These are phyloP conservation scores for Fusarium citri DNA, from an alignment of 2,329 filamentous ascomycete species.

Conservation along the genomic window DNA sequence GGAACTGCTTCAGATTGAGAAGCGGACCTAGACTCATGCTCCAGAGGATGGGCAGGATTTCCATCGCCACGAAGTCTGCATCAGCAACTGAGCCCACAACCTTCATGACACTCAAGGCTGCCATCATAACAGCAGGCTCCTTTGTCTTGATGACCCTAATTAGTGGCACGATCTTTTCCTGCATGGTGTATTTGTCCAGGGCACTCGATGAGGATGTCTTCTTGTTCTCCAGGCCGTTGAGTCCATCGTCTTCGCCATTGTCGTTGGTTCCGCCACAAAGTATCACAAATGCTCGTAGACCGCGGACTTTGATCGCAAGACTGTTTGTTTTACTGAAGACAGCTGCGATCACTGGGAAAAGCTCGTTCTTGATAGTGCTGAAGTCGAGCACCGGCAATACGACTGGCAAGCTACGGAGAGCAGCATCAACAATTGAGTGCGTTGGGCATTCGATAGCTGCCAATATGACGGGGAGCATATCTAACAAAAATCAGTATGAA, in stretches of 20 bases:
- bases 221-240: slow-evolving; percentile 77
- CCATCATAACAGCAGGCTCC: slow-evolving; percentile 97
- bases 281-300: slow-evolving; percentile 88
- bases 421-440: slow-evolving; percentile 87
- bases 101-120: slow-evolving; percentile 83
- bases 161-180: slow-evolving; percentile 94
- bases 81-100: slow-evolving; percentile 87
- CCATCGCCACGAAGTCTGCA: slow-evolving; percentile 90
- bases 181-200: slow-evolving; percentile 97
- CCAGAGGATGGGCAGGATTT: slow-evolving; percentile 91
- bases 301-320: slow-evolving; percentile 92
- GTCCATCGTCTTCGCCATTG: slow-evolving; percentile 70
- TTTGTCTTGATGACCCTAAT: slow-evolving; percentile 96
- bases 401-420: slow-evolving; percentile 79
- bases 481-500: slow-evolving; percentile 55
- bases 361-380: slow-evolving; percentile 94
- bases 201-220: slow-evolving; percentile 78
- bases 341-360: slow-evolving; percentile 90
- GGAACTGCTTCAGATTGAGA: slow-evolving; percentile 88
- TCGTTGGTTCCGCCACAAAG: slow-evolving; percentile 81
- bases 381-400: slow-evolving; percentile 94
- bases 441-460: slow-evolving; percentile 89
- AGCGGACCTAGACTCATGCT: slow-evolving; percentile 90
- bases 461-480: slow-evolving; percentile 87
- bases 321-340: slow-evolving; percentile 96